Evolutionary conservation across 352 stramenopile species (phyloP), one percentile per base, ranked within the genome.

Genomic region (Globisporangium recalcitrans): DNA sequence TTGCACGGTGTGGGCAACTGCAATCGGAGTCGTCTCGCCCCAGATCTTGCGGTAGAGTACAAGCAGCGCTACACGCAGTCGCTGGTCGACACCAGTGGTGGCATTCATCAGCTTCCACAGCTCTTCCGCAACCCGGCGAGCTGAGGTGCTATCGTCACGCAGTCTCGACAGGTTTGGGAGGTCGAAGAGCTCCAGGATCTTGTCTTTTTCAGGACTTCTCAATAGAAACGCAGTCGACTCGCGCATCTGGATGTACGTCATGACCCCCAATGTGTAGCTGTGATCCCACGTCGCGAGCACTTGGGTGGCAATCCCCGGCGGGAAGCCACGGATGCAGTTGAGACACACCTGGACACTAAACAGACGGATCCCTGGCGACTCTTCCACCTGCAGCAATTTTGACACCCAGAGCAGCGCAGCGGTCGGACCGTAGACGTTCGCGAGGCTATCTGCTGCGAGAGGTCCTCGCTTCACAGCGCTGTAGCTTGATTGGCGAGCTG

Each of bases 271-370:
- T 26, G 85, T 94, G 65, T 93, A 89, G 66, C 80, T 87, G 66
- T 94, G 83, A 47, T 94, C 85, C 73, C 76, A 90, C 16, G 85
- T 91, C 4, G 85, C 82, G 38, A 94, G 69, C 13, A 94, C 83
- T 56, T 91, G 74, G 29, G 84, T 83, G 11, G 78, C 84, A 2
- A 91, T 75, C 36, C 72, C 72, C 8, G 83, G 80, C 4, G 85
- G 85, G 53, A 93, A 93, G 1, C 85, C 83, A 34, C 80, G 81
- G 53, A 94, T 74, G 61, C 85, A 93, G 59, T 94, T 91, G 2
- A 93, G 65, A 44, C 81, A 91, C 54, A 90, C 83, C 62, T 94
- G 83, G 14, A 91, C 78, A 32, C 71, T 69, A 62, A 94, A 93
- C 29, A 91, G 65, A 0, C 85, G 83, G 34, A 94, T 82, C 3